Evolutionary conservation across 2,329 filamentous ascomycete species (phyloP).

Genomic region (Chaetomiaceae sp.): DNA sequence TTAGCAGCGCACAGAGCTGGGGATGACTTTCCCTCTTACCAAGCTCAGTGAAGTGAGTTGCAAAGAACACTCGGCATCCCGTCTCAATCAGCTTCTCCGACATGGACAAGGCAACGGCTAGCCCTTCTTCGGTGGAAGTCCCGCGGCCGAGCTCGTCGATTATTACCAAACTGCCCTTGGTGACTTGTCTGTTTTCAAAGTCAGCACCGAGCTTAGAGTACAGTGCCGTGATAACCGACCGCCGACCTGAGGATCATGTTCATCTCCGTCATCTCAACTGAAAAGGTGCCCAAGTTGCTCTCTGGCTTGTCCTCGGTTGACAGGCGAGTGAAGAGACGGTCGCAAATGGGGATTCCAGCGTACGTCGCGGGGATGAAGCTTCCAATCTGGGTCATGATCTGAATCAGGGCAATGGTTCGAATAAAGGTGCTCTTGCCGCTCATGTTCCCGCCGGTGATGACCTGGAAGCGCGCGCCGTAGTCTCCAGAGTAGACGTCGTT

Average conservation of each 20-base stretch:
- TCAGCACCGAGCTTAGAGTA: neutral
- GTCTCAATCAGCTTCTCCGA: conserved; percentile 81
- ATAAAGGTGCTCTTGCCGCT: conserved; percentile 97
- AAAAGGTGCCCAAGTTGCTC: conserved; percentile 88
- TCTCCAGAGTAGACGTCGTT: conserved; percentile 86
- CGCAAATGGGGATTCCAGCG: conserved; percentile 72
- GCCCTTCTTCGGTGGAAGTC: conserved; percentile 81
- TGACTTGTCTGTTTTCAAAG: conserved; percentile 57
- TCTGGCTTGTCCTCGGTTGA: conserved; percentile 85
- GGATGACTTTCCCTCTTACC: conserved; percentile 32
- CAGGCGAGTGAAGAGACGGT: conserved; percentile 81
- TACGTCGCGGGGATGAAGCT: conserved; percentile 84
- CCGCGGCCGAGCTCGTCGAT: conserved; percentile 90
- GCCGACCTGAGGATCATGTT: conserved; percentile 73
- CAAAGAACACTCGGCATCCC: conserved; percentile 81
- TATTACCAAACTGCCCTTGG: conserved; percentile 70
- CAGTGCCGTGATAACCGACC: no score
- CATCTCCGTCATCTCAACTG: conserved; percentile 92
- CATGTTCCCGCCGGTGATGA: conserved; percentile 97
- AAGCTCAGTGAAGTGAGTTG: conserved; percentile 85
- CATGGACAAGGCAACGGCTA: conserved; percentile 85
- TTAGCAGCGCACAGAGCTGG: neutral
- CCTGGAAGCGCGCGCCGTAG: conserved; percentile 68
- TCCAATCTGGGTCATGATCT: conserved; percentile 91
- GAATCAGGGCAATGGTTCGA: conserved; percentile 73